Percentiles rank a stretch among this genome's conserved stretches.
Evolutionary conservation across 2,329 filamentous ascomycete species (phyloP).

Genomic region (Colletotrichum shisoi): DNA sequence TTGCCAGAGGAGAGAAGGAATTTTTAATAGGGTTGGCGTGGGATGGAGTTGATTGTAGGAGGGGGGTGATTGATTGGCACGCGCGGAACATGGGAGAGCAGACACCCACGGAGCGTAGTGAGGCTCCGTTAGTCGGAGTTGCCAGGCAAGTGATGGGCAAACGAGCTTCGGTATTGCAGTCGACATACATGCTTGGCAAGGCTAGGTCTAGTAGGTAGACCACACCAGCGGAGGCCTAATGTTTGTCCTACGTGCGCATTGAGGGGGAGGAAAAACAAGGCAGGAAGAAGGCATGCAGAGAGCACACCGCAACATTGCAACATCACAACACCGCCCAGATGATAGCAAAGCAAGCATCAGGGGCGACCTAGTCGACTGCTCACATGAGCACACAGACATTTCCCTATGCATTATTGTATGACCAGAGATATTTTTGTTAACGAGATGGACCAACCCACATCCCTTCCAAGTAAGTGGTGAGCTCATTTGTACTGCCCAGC

Average conservation of each 20-base stretch:
- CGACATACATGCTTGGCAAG: slow-evolving; percentile 32
- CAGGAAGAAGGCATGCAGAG: slow-evolving; percentile 8
- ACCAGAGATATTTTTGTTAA: background rate
- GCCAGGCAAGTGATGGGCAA: slow-evolving; percentile 32
- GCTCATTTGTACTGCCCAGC: background rate
- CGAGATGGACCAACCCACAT: background rate
- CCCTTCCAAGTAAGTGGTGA: background rate
- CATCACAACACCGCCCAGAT: slow-evolving; percentile 25
- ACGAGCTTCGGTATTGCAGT: slow-evolving; percentile 23
- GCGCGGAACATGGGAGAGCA: slow-evolving; percentile 28
- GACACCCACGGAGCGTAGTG: slow-evolving; percentile 18
- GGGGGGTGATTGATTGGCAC: slow-evolving; percentile 31
- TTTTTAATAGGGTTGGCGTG: background rate
- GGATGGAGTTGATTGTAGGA: slow-evolving; percentile 16
- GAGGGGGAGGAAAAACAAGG: background rate
- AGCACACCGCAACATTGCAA: slow-evolving; percentile 35
- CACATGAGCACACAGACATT: slow-evolving; percentile 20
- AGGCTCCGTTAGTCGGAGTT: slow-evolving; percentile 36
- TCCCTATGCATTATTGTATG: slow-evolving; percentile 7
- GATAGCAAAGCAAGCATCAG: slow-evolving; percentile 25
- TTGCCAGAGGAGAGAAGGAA: slow-evolving; percentile 17
- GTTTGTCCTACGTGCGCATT: background rate
- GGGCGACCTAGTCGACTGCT: slow-evolving; percentile 9
- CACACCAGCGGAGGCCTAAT: slow-evolving; percentile 16
- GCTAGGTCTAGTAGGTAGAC: slow-evolving; percentile 9